Evolutionary conservation across 164 flowering plant genomes (phyloP).

Genomic region (Vitis amurensis): DNA sequence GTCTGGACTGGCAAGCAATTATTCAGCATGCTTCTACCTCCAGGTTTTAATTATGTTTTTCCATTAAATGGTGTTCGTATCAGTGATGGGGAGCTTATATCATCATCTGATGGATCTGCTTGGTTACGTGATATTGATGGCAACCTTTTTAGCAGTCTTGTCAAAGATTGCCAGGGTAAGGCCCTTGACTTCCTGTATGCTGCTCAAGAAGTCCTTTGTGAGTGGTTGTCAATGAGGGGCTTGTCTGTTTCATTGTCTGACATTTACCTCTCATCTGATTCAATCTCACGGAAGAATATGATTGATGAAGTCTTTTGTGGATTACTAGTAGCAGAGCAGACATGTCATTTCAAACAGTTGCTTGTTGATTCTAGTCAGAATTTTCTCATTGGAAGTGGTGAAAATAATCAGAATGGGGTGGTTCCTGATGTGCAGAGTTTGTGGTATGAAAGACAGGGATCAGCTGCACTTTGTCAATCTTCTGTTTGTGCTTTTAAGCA

Average conservation of each 20-base stretch:
- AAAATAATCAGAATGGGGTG: constrained; percentile 22
- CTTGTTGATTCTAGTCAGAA: constrained; percentile 46
- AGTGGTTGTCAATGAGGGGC: constrained; percentile 82
- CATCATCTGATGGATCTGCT: constrained; percentile 44
- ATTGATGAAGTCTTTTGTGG: constrained; percentile 65
- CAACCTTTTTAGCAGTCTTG: constrained; percentile 49
- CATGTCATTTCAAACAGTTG: constrained; percentile 42
- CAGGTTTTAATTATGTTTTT: constrained; percentile 42
- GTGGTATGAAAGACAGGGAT: constrained; percentile 40
- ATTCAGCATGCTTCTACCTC: constrained; percentile 75
- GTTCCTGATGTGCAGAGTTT: constrained; percentile 27
- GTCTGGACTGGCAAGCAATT: constrained; percentile 82
- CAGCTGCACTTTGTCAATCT: constrained; percentile 53
- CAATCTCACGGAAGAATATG: constrained; percentile 48
- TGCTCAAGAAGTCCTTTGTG: constrained; percentile 77
- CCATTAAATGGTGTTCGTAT: constrained; percentile 42
- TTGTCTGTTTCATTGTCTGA: constrained; percentile 79
- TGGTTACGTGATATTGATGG: constrained; percentile 64
- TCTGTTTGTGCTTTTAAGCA: constrained; percentile 55
- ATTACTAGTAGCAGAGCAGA: constrained; percentile 60
- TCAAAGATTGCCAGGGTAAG: constrained; percentile 30
- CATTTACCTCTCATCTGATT: constrained; percentile 58
- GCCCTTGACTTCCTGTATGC: constrained; percentile 48
- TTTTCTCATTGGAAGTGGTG: constrained; percentile 34
- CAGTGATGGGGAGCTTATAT: constrained; percentile 55